Evolutionary conservation across 805 yeast genomes (phyloP).

Genomic region (Maudiozyma bulderi): DNA sequence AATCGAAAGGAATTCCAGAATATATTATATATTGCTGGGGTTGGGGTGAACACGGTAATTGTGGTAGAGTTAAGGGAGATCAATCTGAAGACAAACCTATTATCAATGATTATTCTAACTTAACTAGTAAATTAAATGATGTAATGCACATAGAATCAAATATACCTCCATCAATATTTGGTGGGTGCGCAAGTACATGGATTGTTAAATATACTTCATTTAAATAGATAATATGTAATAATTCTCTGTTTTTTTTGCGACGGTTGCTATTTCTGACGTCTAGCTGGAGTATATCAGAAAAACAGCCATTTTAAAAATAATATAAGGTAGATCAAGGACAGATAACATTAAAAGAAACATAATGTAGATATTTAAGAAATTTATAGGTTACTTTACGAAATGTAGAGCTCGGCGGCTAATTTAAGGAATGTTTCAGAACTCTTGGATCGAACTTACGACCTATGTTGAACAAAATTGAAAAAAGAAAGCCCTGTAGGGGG

Average conservation of each 20-base stretch:
- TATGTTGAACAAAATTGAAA: constrained; percentile 3
- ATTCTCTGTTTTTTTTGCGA: too few relatives aligned
- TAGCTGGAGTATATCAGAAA: too few relatives aligned
- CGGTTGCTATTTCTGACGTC: too few relatives aligned
- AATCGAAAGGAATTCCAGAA: constrained; percentile 1
- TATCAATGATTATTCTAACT: constrained; percentile 22
- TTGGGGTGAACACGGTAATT: constrained; percentile 98
- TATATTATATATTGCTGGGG: constrained; percentile 69
- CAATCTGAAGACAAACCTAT: not conserved
- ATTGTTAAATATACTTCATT: constrained; percentile 22
- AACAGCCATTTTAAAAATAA: not conserved
- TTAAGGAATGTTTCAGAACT: too few relatives aligned
- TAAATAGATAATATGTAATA: not conserved
- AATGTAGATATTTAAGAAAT: too few relatives aligned
- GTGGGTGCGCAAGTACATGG: constrained; percentile 70
- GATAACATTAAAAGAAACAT: too few relatives aligned
- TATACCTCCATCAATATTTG: constrained; percentile 26
- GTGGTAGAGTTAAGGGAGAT: constrained; percentile 39
- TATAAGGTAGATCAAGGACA: too few relatives aligned
- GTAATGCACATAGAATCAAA: constrained; percentile 5
- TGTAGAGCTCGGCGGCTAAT: too few relatives aligned
- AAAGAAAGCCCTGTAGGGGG: constrained; percentile 18
- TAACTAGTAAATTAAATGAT: constrained; percentile 14
- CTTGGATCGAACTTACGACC: too few relatives aligned
- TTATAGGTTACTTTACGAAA: too few relatives aligned